phyloP scores from a whole-genome alignment of 129 eudicot genomes.

The Artemisia argyi region DNA sequence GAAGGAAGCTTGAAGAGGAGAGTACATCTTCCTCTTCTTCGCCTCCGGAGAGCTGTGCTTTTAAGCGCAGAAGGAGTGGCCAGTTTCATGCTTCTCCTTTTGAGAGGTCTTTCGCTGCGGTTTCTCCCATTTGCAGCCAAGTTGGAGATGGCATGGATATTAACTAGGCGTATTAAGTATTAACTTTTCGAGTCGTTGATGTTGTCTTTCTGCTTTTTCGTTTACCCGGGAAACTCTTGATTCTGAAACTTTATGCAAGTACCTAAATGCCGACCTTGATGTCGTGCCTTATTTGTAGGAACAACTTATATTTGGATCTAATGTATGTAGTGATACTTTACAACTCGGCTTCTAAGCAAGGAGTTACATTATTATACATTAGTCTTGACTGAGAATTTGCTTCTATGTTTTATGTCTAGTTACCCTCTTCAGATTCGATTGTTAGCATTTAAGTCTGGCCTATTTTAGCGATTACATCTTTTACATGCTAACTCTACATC shows the following conservation, averaged over 20 bases:
- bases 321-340: constrained; percentile 44
- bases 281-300: constrained; percentile 59
- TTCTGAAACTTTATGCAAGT: constrained; percentile 36
- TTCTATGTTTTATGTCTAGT: constrained; percentile 2
- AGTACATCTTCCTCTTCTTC: constrained; percentile 27
- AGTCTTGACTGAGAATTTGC: constrained; percentile 26
- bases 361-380: constrained; percentile 35
- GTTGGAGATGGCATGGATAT: constrained; percentile 96
- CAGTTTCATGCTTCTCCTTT: constrained; percentile 76
- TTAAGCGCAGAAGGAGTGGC: constrained; percentile 84
- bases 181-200: constrained; percentile 1
- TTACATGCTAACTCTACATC: constrained; percentile 29
- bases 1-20: constrained; percentile 90
- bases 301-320: constrained; percentile 46
- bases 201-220: constrained; percentile 27
- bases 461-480: background rate
- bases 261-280: constrained; percentile 44
- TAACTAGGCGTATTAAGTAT: constrained; percentile 48
- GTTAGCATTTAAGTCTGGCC: background rate
- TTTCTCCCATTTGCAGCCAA: constrained; percentile 84
- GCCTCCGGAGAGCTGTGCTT: constrained; percentile 68
- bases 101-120: constrained; percentile 86
- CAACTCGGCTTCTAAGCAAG: constrained; percentile 44
- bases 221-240: constrained; percentile 32
- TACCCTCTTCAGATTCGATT: background rate